Conservation (phyloP, 1,139 yeast species). For the Nakaseomyces nivariensis region DNA sequence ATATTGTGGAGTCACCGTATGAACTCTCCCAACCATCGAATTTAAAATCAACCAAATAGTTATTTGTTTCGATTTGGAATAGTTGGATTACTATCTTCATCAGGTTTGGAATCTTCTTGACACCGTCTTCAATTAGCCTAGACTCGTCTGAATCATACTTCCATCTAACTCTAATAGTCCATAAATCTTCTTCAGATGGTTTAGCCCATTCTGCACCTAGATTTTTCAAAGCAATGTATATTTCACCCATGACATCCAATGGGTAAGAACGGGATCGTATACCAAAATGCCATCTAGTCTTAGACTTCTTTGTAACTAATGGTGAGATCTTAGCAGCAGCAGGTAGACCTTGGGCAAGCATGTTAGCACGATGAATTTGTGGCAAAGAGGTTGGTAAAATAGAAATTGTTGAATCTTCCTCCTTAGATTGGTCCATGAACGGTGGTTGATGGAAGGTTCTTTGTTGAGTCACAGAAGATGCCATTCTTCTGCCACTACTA, state of each 20-base stretch:
- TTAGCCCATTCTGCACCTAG: conserved; percentile 97
- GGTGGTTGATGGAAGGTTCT: conserved; percentile 29
- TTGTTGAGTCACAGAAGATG: conserved; percentile 17
- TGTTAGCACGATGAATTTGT: conserved; percentile 85
- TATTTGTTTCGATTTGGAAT: conserved; percentile 91
- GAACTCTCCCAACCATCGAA: conserved; percentile 89
- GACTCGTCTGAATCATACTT: conserved; percentile 4
- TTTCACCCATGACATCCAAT: conserved; percentile 97
- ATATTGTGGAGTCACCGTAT: conserved; percentile 28
- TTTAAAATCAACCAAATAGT: conserved; percentile 91
- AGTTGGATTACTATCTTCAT: conserved; percentile 97
- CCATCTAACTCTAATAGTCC: conserved; percentile 91
- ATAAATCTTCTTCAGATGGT: conserved; percentile 84
- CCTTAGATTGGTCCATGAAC: conserved; percentile 23
- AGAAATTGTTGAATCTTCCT: conserved; percentile 56
- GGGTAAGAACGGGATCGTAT: conserved; percentile 94
- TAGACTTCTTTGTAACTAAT: conserved; percentile 70
- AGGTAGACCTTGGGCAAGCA: conserved; percentile 52
- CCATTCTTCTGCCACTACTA: conserved; percentile 10
- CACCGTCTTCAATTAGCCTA: conserved; percentile 14
- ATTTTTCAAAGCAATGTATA: conserved; percentile 84
- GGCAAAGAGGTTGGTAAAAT: conserved; percentile 90
- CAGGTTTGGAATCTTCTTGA: conserved; percentile 46
- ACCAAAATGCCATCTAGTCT: conserved; percentile 98
- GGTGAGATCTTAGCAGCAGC: conserved; percentile 57